These are phyloP conservation scores for Kwoniella dejecticola DNA, from an alignment of 768 basidiomycete species.

Conservation along the genomic window DNA sequence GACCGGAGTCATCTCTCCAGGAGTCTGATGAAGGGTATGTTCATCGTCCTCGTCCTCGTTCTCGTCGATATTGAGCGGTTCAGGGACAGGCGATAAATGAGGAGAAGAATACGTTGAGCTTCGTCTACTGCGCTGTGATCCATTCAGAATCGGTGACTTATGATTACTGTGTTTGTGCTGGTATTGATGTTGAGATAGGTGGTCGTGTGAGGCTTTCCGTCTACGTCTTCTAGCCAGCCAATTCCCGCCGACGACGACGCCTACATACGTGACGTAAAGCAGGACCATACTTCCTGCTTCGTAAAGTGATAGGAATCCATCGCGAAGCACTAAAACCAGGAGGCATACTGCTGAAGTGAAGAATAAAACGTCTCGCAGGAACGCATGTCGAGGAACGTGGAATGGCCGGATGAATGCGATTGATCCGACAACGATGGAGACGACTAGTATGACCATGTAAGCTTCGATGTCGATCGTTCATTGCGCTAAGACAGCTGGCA, in stretches of 20 bases:
- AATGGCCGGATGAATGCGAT: conserved; percentile 98
- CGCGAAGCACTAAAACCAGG: conserved; percentile 75
- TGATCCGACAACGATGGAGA: conserved; percentile 93
- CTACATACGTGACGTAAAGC: conserved; percentile 76
- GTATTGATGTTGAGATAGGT: conserved; percentile 39
- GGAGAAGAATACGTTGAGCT: conserved; percentile 39
- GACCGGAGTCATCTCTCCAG: conserved; percentile 8
- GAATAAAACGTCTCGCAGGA: conserved; percentile 92
- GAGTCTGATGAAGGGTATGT: neutral
- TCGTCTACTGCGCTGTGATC: conserved; percentile 61
- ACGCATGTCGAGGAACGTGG: conserved; percentile 73
- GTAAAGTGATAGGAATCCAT: conserved; percentile 69
- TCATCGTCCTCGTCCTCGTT: neutral
- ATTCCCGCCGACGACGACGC: conserved; percentile 70
- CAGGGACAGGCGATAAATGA: conserved; percentile 5
- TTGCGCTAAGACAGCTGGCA: too few relatives aligned
- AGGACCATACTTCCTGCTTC: conserved; percentile 73
- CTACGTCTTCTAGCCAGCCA: conserved; percentile 69
- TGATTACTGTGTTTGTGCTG: conserved; percentile 51
- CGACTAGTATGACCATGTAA: conserved; percentile 58
- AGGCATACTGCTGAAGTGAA: conserved; percentile 79
- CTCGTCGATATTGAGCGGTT: neutral
- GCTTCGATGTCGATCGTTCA: too few relatives aligned
- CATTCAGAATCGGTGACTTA: conserved; percentile 46
- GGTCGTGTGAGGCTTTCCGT: conserved; percentile 56